Evolutionary conservation across 176 grass and related monocot species (phyloP).

Genomic region (Urochloa ruziziensis): DNA sequence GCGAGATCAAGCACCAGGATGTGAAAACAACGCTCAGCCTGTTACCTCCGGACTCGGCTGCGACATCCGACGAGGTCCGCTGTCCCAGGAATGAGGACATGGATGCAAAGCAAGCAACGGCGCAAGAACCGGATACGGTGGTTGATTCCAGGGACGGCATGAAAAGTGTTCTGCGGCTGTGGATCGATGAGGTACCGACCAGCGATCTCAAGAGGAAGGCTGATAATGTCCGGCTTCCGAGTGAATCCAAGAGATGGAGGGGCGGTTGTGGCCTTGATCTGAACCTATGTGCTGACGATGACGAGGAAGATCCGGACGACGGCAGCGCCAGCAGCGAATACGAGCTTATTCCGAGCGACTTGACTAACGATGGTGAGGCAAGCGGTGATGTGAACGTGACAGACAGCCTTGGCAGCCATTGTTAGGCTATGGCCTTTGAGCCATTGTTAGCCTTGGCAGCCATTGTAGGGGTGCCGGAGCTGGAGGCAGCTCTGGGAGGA

Average conservation of each 20-base stretch:
- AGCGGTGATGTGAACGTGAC: neutral
- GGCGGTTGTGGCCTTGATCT: constrained; percentile 40
- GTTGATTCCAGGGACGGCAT: neutral
- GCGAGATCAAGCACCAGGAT: neutral
- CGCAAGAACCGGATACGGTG: neutral
- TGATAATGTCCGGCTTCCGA: neutral
- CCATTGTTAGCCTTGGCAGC: neutral
- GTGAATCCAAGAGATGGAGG: constrained; percentile 22
- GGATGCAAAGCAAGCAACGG: neutral
- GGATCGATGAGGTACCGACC: neutral
- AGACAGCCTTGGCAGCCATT: neutral
- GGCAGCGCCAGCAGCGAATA: constrained; percentile 25
- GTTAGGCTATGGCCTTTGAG: neutral
- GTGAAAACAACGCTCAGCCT: constrained; percentile 31
- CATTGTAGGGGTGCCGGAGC: neutral
- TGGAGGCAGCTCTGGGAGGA: neutral
- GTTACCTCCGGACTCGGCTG: constrained; percentile 19
- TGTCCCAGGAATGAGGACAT: too few relatives aligned
- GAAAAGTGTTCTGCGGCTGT: constrained; percentile 19
- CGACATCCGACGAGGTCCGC: neutral
- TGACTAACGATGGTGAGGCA: constrained; percentile 40
- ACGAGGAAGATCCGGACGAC: neutral
- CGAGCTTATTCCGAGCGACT: constrained; percentile 43
- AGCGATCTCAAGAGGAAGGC: constrained; percentile 50
- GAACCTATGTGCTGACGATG: constrained; percentile 38